Conservation (phyloP, 2,329 filamentous ascomycete species). For the Cercospora sojina region DNA sequence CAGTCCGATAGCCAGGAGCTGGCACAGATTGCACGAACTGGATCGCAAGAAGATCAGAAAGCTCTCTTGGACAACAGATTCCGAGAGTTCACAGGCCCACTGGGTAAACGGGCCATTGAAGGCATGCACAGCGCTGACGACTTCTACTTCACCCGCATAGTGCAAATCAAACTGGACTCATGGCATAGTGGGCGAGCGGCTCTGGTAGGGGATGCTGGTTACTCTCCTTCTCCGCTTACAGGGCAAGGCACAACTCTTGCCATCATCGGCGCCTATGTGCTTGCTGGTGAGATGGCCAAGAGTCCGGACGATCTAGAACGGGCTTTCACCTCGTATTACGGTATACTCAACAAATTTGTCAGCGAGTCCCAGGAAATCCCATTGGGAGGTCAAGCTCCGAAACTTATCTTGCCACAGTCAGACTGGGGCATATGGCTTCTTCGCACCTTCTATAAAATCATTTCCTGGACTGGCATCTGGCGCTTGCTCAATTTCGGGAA, state of each 20-base stretch:
- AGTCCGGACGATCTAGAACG: conserved; percentile 16
- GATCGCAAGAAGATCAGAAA: conserved; percentile 18
- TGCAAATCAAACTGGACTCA: conserved; percentile 40
- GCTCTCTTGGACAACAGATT: conserved; percentile 11
- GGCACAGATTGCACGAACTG: conserved; percentile 11
- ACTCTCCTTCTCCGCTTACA: conserved; percentile 39
- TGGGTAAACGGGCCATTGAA: conserved; percentile 13
- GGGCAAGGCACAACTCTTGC: conserved; percentile 39
- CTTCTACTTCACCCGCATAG: conserved; percentile 49
- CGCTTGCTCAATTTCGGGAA: conserved; percentile 14
- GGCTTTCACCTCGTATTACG: conserved; percentile 29
- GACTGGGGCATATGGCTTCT: conserved; percentile 30
- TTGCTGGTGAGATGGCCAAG: conserved; percentile 29
- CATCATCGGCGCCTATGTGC: conserved; percentile 42
- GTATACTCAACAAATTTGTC: conserved; percentile 26
- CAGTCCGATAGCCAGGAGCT: conserved; percentile 4
- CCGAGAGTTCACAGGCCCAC: conserved; percentile 14
- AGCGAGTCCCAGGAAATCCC: conserved; percentile 33
- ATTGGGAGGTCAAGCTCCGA: conserved; percentile 28
- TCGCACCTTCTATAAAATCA: conserved; percentile 23
- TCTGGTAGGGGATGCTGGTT: conserved; percentile 44
- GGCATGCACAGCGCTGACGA: conserved; percentile 35
- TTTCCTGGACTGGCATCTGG: conserved; percentile 21
- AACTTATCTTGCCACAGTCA: conserved; percentile 29
- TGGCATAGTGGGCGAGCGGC: conserved; percentile 40